These are phyloP conservation scores for Phytophthora palmivora DNA, from an alignment of 352 stramenopile species.

Conservation along the genomic window DNA sequence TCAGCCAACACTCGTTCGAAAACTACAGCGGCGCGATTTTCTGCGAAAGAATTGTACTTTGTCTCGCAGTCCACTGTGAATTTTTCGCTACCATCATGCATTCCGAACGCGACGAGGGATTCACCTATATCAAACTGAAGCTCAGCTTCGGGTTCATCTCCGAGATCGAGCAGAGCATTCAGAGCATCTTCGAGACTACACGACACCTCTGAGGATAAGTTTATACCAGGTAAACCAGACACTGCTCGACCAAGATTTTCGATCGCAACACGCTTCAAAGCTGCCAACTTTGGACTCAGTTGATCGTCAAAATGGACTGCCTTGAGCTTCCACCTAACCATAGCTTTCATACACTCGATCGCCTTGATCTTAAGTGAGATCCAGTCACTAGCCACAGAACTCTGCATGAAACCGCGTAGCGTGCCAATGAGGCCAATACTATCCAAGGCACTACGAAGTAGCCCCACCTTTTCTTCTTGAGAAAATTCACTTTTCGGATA, in stretches of 20 bases:
- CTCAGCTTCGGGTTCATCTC: conserved; percentile 38
- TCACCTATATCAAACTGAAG: conserved; percentile 67
- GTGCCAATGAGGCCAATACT: conserved; percentile 43
- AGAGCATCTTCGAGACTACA: conserved; percentile 36
- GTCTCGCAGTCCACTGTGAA: conserved; percentile 20
- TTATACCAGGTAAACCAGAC: conserved; percentile 38
- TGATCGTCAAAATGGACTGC: conserved; percentile 50
- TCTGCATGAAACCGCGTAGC: conserved; percentile 36
- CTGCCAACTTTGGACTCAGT: conserved; percentile 46
- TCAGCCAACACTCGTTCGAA: conserved; percentile 49
- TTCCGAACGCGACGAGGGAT: conserved; percentile 61
- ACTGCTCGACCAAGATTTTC: conserved; percentile 45
- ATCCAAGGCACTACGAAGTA: conserved; percentile 54
- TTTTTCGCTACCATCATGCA: conserved; percentile 28
- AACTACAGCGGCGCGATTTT: conserved; percentile 48
- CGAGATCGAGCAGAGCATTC: conserved; percentile 34
- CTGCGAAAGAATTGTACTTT: conserved; percentile 31
- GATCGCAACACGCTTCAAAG: conserved; percentile 48
- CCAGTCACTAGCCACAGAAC: conserved; percentile 36
- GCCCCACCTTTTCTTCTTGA: conserved; percentile 46
- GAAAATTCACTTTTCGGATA: conserved; percentile 50
- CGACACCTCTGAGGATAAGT: conserved; percentile 16
- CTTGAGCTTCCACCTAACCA: conserved; percentile 56
- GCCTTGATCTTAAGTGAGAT: conserved; percentile 37
- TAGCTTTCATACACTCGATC: conserved; percentile 35